Base-by-base conservation (phyloP, 768 basidiomycete species). In the Lactarius sanguifluus region DNA sequence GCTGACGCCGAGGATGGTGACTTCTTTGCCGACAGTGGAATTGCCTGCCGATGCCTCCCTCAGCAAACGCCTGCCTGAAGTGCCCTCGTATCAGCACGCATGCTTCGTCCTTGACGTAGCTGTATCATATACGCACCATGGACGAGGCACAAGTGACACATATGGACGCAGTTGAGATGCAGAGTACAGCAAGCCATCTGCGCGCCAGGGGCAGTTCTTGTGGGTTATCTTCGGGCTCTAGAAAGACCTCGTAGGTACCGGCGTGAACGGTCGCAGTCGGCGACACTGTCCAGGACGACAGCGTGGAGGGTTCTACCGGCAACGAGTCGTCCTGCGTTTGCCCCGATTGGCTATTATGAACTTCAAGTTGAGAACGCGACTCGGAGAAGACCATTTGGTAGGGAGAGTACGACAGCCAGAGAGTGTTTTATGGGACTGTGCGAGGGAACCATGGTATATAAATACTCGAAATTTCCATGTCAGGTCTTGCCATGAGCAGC, bases 1-100 rank as follows among this genome's bases (percentile, higher is more conserved):
- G 18, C 77, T 78, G 30, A 83, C 73, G 38, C 72, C 72, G 20
- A 82, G 74, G 30, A 78, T 80, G 13, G 79, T 75, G 25, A 83
- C 79, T 65, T 80, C 78, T 12, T 69, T 66, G 12, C 75, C 72
- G 25, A 82, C 73, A 40, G n/a, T 73, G 66, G 61, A 81, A 82
- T 30, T 79, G 75, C 7, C 56, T 41, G 57, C 77, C 71, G 25
- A 82, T 73, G 6, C 77, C 78, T 6, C 62, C 67, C 66, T 83
- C 81, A 2, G 80, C 79, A 12, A 72, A 75, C 2, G n/a, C 77
- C 74, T 0, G 78, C 74, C 77, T 76, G 59, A 13, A 54, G 12
- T 36, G 59, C 18, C 28, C 25, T 56, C 20, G 16, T 18, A 18
- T 61, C 55, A 61, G 47, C 38, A 12, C 34, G 47, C n/a, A n/a